Percentiles rank a stretch among this genome's conserved stretches.
phyloP scores from a whole-genome alignment of 306 rosid species.

The Biancaea sappan region DNA sequence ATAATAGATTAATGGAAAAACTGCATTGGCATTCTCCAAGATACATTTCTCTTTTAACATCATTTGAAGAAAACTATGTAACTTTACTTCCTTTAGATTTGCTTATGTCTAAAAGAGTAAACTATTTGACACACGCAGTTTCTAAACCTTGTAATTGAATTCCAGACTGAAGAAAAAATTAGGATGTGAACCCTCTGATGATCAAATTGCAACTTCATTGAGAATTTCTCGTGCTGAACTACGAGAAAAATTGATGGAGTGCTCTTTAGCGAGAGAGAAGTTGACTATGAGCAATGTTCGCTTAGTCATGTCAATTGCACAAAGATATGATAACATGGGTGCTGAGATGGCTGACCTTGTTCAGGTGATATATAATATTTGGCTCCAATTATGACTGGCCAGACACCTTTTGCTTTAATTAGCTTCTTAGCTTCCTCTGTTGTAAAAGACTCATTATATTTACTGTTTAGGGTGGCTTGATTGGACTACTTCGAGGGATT shows the following conservation, averaged over 20 bases:
- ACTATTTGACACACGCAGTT: background rate
- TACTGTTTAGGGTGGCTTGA: conserved; percentile 82
- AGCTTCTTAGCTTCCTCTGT: conserved; percentile 13
- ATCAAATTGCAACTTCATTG: conserved; percentile 78
- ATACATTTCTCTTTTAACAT: background rate
- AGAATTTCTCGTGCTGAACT: conserved; percentile 74
- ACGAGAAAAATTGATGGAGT: conserved; percentile 62
- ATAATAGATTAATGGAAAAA: background rate
- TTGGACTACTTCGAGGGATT: conserved; percentile 92
- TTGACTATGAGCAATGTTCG: conserved; percentile 97
- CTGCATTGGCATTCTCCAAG: conserved; percentile 13
- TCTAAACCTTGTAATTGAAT: conserved; percentile 34
- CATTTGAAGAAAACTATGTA: conserved; percentile 25
- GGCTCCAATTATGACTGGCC: conserved; percentile 8
- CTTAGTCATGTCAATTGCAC: conserved; percentile 90
- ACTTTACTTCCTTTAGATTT: conserved; percentile 20
- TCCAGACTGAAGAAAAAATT: conserved; percentile 77
- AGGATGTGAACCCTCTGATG: conserved; percentile 90
- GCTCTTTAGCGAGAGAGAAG: conserved; percentile 86
- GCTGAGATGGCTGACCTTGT: conserved; percentile 95
- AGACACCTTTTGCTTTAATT: conserved; percentile 7
- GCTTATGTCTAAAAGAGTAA: conserved; percentile 18
- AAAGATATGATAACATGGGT: conserved; percentile 88
- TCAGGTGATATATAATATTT: conserved; percentile 61
- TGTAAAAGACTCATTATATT: conserved; percentile 15